Evolutionary conservation across 257 asterid genomes (phyloP).

Genomic region (Oldenlandia corymbosa): DNA sequence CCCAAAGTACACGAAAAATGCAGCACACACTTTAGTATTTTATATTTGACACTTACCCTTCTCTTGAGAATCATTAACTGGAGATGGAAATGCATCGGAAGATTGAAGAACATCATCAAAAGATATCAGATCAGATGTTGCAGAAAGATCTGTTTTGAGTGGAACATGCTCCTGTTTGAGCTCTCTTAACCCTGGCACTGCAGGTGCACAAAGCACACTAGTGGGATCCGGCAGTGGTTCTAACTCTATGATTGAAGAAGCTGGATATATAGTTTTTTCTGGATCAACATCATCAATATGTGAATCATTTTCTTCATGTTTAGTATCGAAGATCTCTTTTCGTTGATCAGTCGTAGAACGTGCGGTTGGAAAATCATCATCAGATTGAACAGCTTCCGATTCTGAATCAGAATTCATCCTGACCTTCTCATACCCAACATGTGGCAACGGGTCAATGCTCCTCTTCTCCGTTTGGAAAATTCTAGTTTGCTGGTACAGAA

Average conservation of each 20-base stretch:
- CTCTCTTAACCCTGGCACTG: slow-evolving; percentile 36
- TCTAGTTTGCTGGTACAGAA: slow-evolving; percentile 11
- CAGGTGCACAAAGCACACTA: slow-evolving; percentile 22
- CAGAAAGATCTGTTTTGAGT: slow-evolving; percentile 15
- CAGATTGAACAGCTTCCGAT: slow-evolving; percentile 26
- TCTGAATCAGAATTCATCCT: slow-evolving; percentile 31
- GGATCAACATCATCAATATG: slow-evolving; percentile 18
- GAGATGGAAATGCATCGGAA: slow-evolving; percentile 22
- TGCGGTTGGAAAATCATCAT: slow-evolving; percentile 22
- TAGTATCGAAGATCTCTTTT: slow-evolving; percentile 11
- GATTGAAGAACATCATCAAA: slow-evolving; percentile 24
- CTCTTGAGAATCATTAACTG: slow-evolving; percentile 22
- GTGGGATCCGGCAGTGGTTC: slow-evolving; percentile 20
- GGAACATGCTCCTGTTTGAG: slow-evolving; percentile 35
- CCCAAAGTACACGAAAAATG: neutral
- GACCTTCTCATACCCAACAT: slow-evolving; percentile 27
- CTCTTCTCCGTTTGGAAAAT: neutral
- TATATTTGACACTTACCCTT: slow-evolving; percentile 34
- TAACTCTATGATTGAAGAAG: slow-evolving; percentile 26
- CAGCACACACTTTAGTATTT: neutral
- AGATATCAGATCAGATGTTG: slow-evolving; percentile 26
- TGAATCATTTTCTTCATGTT: slow-evolving; percentile 9
- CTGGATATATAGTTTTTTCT: slow-evolving; percentile 35
- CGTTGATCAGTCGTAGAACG: slow-evolving; percentile 11
- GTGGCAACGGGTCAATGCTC: slow-evolving; percentile 23